Evolutionary conservation across 495 filamentous ascomycete species (phyloP).

Genomic region (Haplographium delicatum): DNA sequence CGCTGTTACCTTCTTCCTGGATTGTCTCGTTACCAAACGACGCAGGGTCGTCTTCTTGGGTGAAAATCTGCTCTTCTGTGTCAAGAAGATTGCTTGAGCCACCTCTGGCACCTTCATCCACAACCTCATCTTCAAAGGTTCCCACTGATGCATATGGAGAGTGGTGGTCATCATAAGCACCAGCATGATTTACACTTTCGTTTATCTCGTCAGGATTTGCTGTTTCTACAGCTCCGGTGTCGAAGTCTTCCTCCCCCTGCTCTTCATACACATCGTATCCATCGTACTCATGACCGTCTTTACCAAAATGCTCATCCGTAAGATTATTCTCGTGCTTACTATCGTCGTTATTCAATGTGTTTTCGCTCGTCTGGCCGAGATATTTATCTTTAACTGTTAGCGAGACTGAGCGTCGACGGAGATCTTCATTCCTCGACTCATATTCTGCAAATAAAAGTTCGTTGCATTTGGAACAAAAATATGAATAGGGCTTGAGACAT

Average conservation of each 20-base stretch:
- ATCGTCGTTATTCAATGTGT: neutral
- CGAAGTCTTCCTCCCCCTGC: neutral
- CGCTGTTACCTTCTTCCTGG: neutral
- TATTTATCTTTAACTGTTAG: conserved; percentile 3
- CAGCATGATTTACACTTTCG: too few species aligned
- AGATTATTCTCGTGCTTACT: too few species aligned
- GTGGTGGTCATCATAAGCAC: too few species aligned
- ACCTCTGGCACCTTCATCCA: neutral
- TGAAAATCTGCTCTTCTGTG: too few species aligned
- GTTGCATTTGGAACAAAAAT: conserved; percentile 23
- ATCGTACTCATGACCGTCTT: too few species aligned
- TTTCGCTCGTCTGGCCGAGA: neutral
- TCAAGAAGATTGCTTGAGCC: too few species aligned
- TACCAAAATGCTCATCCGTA: too few species aligned
- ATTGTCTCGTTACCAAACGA: neutral
- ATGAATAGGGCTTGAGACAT: conserved; percentile 18
- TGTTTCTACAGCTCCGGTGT: too few species aligned
- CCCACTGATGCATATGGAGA: neutral
- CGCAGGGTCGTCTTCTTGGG: neutral
- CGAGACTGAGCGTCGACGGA: conserved; percentile 17
- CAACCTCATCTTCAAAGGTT: neutral
- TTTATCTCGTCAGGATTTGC: too few species aligned
- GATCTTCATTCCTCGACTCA: conserved; percentile 14
- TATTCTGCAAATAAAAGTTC: conserved; percentile 19
- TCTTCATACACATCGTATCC: too few species aligned